Base-by-base conservation (phyloP, 805 yeast species). In the Wickerhamiella spandovensis region DNA sequence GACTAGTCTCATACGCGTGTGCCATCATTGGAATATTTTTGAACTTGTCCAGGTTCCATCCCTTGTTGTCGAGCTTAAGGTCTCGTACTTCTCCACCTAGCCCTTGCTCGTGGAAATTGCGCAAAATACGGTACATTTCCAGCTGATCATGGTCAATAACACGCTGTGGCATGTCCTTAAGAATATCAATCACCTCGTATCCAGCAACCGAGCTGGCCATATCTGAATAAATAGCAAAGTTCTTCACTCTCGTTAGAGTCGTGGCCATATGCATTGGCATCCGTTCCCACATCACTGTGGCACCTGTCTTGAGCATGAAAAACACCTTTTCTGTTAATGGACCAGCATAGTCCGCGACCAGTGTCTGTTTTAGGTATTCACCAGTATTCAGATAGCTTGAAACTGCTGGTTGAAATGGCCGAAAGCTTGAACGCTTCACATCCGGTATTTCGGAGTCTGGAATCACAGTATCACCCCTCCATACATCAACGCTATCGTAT, bases 21-120 rank as follows among this genome's bases (percentile, higher is more conserved):
- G 55, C 53, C 18, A 67, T 57, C 67, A 65, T 64, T 15, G 70
- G 71, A n/a, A 68, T 20, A 50, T 64, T 65, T 54, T 67, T 67
- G 58, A 55, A 68, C 51, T 61, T 59, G 54, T 68, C 72, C 7
- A 55, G 54, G n/a, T 54, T 55, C 68, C 69, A 66, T 30, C 61
- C 61, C 5, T 50, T 52, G 37, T 52, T 49, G 53, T 54, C 46
- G 47, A 53, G 61, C 25, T 51, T 49, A 15, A 49, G 53, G 15
- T 43, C 43, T 23, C 48, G 44, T 23, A 52, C 47, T 22, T 59
- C 56, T 54, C 61, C 52, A 35, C 51, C 48, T 53, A 53, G 46
- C 46, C 54, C 61, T 22, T 50, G 50, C 20, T 48, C 52, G 10
- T 44, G 47, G 32, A 50, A 43, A 21, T 53, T 48, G 24, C 58